Base-by-base conservation (phyloP, 1,284 basidiomycete genomes). In the Heterobasidion parviporum region DNA sequence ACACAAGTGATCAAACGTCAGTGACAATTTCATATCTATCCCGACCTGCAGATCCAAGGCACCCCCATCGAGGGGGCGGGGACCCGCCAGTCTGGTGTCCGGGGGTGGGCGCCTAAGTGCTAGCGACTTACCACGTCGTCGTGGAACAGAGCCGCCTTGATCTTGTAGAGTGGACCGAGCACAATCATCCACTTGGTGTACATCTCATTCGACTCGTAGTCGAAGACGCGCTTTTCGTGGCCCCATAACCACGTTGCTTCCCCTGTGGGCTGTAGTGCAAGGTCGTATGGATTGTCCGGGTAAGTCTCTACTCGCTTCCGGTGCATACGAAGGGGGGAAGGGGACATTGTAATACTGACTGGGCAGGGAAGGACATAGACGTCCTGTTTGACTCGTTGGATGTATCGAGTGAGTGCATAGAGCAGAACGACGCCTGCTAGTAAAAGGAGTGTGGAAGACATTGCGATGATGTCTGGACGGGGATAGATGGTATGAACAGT, bases 91-190 rank as follows among this genome's bases (percentile, higher is more conserved):
- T 26, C 26, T 26, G 26, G 26, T 26, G 26, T 26, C 26, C 26
- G 26, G 26, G 26, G 26, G 26, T 26, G 26, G 26, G 26, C 26
- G 26, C 26, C 26, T 26, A 26, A 26, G 26, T 26, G 4, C 26
- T 5, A 26, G 26, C 43, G 38, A 67, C 70, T 49, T 53, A 72
- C 72, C 51, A 72, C 68, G 61, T 73, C 72, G 16, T 61, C 60
- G 56, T 72, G 72, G 57, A 71, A 69, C 46, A 75, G 63, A 10
- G 73, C 72, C 45, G 63, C 70, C 57, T 71, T 73, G 63, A 74
- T 69, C 52, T 64, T 67, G 66, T 68, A 74, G 47, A 73, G 60
- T 33, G 71, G 64, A 2, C 73, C 72, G 47, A 68, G 67, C 12
- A 61, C 54, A 20, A 64, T 57, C n/a, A 68, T 64, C 72, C 72